These are phyloP conservation scores for Ophiocordyceps camponoti-leonardi DNA, from an alignment of 2,329 filamentous ascomycete genomes.

Conservation along the genomic window DNA sequence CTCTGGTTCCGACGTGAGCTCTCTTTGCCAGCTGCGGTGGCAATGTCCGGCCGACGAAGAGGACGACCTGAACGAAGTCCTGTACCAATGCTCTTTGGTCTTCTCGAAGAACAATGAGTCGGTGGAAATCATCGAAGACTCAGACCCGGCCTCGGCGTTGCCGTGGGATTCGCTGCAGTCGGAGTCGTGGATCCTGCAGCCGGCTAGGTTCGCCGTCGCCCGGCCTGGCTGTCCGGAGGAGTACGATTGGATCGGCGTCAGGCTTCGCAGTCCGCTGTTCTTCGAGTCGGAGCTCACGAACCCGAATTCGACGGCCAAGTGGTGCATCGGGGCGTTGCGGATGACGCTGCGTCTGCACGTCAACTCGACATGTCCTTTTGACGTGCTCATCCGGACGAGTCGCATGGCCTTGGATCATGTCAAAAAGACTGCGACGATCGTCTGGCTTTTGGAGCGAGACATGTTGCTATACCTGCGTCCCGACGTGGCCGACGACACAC, in stretches of 20 bases:
- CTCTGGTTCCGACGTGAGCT: neutral
- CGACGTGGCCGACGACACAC: neutral
- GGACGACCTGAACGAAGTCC: constrained; percentile 1
- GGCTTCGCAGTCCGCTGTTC: constrained; percentile 7
- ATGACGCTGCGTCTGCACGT: constrained; percentile 5
- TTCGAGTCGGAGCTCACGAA: neutral
- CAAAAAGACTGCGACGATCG: constrained; percentile 4
- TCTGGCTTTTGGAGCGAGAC: constrained; percentile 5
- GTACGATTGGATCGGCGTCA: constrained; percentile 11
- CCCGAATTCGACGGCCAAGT: neutral
- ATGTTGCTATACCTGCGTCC: constrained; percentile 1
- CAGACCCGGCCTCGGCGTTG: neutral
- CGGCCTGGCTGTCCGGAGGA: constrained; percentile 5
- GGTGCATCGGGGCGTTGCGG: constrained; percentile 3
- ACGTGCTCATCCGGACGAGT: constrained; percentile 1
- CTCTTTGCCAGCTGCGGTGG: constrained; percentile 3
- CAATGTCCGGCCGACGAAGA: constrained; percentile 4
- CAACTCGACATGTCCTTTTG: constrained; percentile 10
- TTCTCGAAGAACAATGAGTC: constrained; percentile 1
- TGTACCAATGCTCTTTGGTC: neutral
- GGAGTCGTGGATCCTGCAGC: constrained; percentile 4
- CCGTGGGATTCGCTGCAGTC: neutral
- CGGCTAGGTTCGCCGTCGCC: constrained; percentile 3
- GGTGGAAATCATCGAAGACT: neutral
- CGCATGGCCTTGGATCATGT: neutral